phyloP scores from a whole-genome alignment of 78 protist genomes.

The Protostelium mycophagum region DNA sequence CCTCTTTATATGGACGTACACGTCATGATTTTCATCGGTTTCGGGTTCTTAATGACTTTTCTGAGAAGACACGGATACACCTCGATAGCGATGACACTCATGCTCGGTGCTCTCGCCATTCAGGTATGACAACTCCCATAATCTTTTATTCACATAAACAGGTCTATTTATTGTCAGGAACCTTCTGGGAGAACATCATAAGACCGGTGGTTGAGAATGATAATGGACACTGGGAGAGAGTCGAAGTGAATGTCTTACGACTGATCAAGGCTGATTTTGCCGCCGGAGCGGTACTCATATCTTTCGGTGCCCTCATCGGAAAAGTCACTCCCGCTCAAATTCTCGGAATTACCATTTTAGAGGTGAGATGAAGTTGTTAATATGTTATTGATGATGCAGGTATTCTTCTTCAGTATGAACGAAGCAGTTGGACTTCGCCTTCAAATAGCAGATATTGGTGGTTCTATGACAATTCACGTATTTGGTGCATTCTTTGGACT shows the following conservation, averaged over 20 bases:
- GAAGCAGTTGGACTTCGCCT: background rate
- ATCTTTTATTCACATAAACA: background rate
- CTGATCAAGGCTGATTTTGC: constrained; percentile 33
- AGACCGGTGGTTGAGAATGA: too few relatives aligned
- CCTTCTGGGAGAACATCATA: background rate
- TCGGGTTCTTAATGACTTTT: constrained; percentile 93
- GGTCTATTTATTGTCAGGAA: background rate
- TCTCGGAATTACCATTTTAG: constrained; percentile 64
- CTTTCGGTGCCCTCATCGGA: constrained; percentile 92
- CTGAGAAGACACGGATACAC: constrained; percentile 54
- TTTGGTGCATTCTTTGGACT: constrained; percentile 95
- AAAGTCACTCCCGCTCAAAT: constrained; percentile 75
- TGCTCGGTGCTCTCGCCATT: constrained; percentile 16
- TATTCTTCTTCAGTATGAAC: background rate
- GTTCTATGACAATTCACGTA: constrained; percentile 86
- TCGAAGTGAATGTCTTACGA: background rate
- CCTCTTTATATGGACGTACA: constrained; percentile 74
- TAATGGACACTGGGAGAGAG: background rate
- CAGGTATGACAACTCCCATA: background rate
- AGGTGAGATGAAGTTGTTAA: constrained; percentile 4
- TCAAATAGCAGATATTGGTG: constrained; percentile 82
- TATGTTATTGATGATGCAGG: background rate
- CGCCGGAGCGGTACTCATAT: constrained; percentile 87
- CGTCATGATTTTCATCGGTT: constrained; percentile 93
- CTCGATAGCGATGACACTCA: constrained; percentile 67